Evolutionary conservation across 495 filamentous ascomycete genomes (phyloP), one percentile per base, ranked within the genome.

Genomic region (Xylaria scruposa): DNA sequence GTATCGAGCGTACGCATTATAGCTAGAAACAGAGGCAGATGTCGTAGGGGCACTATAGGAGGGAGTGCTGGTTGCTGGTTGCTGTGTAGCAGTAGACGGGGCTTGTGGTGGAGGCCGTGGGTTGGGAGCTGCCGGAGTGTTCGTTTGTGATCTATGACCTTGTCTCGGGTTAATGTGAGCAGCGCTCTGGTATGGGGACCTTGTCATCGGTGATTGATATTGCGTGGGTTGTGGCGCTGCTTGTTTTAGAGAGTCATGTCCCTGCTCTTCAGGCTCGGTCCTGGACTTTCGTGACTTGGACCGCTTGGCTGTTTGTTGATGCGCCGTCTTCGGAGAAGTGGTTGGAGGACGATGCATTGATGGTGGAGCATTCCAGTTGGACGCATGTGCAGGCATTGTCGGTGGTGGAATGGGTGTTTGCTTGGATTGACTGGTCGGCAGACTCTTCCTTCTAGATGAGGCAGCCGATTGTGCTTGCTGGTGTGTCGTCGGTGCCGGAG

Each of bases 1-100:
- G 44, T 79, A 78, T 40, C 70, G 74, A 65, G 74, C 49, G 38
- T 79, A 79, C 24, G 72, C 38, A 33, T 77, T 69, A 17, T 77
- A 79, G 49, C 47, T 77, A 4, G 76, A 54, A 58, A 73, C 71
- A 12, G 75, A 72, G n/a, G 31, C 67, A 24, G 72, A 59, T 31
- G 72, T 65, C 10, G 74, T 38, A 17, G 72, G 63, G 21, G 68
- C 62, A 44, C 67, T 70, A 26, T 76, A 79, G 3, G 78, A 62
- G 17, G 72, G 36, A 40, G 76, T 58, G 36, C 40, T 51, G 29
- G 31, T 73, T 61, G 70, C 54, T 40, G 64, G 33, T 58, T 62
- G 70, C 17, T 67, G 63, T 24, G 58, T 13, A 56, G 70, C 47
- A 38, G 76, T 68, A 54, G 74, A 73, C 2, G 72, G 67, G 12